Evolutionary conservation across 2,329 filamentous ascomycete genomes (phyloP).

Genomic region (Myrmaecium sp.): DNA sequence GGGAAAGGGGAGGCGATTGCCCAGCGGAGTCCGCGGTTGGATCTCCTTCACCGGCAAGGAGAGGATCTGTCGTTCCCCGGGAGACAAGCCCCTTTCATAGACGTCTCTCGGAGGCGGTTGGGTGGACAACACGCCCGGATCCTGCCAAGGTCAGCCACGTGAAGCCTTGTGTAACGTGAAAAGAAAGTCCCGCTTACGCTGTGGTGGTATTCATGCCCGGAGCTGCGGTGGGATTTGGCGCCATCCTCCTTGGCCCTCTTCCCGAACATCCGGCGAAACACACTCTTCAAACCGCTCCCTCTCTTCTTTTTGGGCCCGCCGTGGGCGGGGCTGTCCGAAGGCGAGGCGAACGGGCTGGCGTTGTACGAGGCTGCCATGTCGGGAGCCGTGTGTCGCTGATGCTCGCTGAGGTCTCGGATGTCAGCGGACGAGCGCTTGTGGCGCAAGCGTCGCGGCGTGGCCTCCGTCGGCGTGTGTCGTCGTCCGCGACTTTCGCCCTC

Average conservation of each 20-base stretch:
- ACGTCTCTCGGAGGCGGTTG: no score
- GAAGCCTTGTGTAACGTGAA: constrained; percentile 2
- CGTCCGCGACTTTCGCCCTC: neutral
- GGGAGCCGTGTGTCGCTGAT: constrained; percentile 11
- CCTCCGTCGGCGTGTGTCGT: no score
- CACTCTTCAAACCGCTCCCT: constrained; percentile 18
- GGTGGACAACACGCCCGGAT: constrained; percentile 14
- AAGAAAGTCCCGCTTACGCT: constrained; percentile 13
- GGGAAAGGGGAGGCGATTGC: constrained; percentile 20
- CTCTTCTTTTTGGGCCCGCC: constrained; percentile 15
- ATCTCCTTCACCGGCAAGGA: constrained; percentile 12
- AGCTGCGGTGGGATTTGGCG: constrained; percentile 8
- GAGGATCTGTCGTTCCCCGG: constrained; percentile 1
- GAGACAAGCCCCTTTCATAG: no score
- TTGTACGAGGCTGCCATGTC: constrained; percentile 10
- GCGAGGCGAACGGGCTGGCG: constrained; percentile 14
- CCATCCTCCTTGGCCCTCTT: constrained; percentile 13
- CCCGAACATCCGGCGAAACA: constrained; percentile 22
- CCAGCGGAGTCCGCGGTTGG: constrained; percentile 17
- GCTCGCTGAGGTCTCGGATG: constrained; percentile 11
- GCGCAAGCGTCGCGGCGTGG: no score
- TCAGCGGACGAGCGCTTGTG: constrained; percentile 10
- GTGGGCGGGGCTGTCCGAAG: constrained; percentile 13
- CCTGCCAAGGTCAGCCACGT: constrained; percentile 9
- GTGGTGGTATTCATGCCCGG: constrained; percentile 16